Evolutionary conservation across 805 yeast species (phyloP), one percentile per base, ranked within the genome.

Genomic region (Ogataea paraovalis): DNA sequence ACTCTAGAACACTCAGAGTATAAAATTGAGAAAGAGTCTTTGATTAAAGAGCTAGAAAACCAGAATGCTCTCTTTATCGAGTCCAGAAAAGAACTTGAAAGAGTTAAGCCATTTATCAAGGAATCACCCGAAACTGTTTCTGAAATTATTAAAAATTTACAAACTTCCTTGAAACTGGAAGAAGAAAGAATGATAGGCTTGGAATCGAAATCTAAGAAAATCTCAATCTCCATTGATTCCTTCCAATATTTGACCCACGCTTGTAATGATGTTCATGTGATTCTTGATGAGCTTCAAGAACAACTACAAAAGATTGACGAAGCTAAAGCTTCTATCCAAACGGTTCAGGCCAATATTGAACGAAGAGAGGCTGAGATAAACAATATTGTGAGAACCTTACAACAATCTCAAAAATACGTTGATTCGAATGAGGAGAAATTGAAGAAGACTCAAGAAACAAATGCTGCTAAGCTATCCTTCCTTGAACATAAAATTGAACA

Each of bases 1-100:
- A 75, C 84, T 0, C 57, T 68, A 12, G 89, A 84, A 52, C 87
- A 85, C 59, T 71, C 74, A 21, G 75, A 73, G 40, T 87, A 87
- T 65, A 84, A 81, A 64, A 66, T 73, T 16, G 82, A 82, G 43
- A 87, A 87, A 61, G 66, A 71, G n/a, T 65, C 76, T 37, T 61
- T 85, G 45, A 72, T 82, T 16, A 76, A 77, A 41, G 76, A 79
- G 46, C 63, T 85, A 8, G 88, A 86, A 54, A 82, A 81, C 50
- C 75, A 76, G 46, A 80, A 78, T 48, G 81, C 78, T 47, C 64
- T 81, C 39, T 68, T 80, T 16, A 65, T 78, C 13, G 88, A 83
- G 47, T 62, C 80, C 2, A 77, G 74, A 45, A 76, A 78, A 42
- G 83, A 81, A 44, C 64, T 80, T 20, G 87, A 82, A 32, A 79